Conservation (phyloP, 2,329 filamentous ascomycete species). For the Zymoseptoria tritici region DNA sequence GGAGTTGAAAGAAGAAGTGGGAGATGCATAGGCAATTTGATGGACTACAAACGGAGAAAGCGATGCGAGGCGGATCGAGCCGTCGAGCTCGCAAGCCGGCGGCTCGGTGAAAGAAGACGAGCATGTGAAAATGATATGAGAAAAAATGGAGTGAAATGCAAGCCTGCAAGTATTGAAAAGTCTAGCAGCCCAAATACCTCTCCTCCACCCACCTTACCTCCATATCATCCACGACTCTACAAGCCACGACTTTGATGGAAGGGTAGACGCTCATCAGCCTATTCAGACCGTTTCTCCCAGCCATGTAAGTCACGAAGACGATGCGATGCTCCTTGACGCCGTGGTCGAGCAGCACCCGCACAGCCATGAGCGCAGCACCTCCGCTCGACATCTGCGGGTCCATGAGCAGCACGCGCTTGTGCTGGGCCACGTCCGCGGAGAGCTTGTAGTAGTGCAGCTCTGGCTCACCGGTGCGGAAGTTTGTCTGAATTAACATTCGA, state of each 20-base stretch:
- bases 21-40: neutral
- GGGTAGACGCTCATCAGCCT: constrained; percentile 84
- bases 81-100: too few relatives aligned
- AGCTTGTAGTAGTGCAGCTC: constrained; percentile 86
- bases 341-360: constrained; percentile 90
- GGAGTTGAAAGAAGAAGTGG: neutral
- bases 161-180: neutral
- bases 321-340: constrained; percentile 78
- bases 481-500: constrained; percentile 82
- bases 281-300: constrained; percentile 75
- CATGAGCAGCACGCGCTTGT: constrained; percentile 76
- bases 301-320: constrained; percentile 87
- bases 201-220: constrained; percentile 87
- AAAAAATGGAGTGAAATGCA: neutral
- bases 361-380: constrained; percentile 81
- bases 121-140: neutral
- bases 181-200: constrained; percentile 78
- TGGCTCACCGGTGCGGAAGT: constrained; percentile 71
- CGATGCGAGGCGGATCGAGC: too few relatives aligned
- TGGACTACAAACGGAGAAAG: too few relatives aligned
- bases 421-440: constrained; percentile 61
- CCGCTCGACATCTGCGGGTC: constrained; percentile 95
- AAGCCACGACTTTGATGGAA: constrained; percentile 76
- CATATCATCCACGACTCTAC: constrained; percentile 69
- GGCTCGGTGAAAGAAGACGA: neutral